Conservation (phyloP, 208 protist genomes). For the Leishmania lainsoni region DNA sequence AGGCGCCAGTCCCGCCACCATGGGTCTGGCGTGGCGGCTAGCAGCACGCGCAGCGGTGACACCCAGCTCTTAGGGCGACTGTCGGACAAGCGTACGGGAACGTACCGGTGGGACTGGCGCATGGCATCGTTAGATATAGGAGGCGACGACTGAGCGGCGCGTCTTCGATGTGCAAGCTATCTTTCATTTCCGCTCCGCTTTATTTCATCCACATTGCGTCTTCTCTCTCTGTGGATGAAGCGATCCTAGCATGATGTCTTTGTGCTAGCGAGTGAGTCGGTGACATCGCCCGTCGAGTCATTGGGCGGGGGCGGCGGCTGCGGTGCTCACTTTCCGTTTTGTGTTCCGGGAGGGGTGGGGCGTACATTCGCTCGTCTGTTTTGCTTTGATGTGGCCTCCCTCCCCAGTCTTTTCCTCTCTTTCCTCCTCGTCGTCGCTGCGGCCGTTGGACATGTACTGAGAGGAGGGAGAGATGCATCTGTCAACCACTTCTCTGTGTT, state of each 20-base stretch:
- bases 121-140: conserved; percentile 30
- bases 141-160: conserved; percentile 33
- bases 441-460: background rate
- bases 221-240: background rate
- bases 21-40: conserved; percentile 5
- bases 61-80: conserved; percentile 28
- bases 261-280: background rate
- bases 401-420: background rate
- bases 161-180: background rate
- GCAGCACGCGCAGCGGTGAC: conserved; percentile 40
- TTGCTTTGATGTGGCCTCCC: conserved; percentile 11
- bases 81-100: conserved; percentile 25
- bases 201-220: background rate
- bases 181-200: background rate
- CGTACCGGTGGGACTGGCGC: conserved; percentile 57
- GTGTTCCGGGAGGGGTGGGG: background rate
- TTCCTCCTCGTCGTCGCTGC: background rate
- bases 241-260: background rate
- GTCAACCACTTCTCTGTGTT: background rate
- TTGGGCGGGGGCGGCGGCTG: background rate
- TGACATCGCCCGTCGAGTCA: background rate
- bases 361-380: background rate
- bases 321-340: background rate
- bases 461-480: background rate
- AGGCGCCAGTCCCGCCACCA: conserved; percentile 7